A percentile compares a stretch with the other conserved stretches of the same genome.
phyloP scores from a whole-genome alignment of 768 basidiomycete species.

The Lanmaoa pseudosensibilis region DNA sequence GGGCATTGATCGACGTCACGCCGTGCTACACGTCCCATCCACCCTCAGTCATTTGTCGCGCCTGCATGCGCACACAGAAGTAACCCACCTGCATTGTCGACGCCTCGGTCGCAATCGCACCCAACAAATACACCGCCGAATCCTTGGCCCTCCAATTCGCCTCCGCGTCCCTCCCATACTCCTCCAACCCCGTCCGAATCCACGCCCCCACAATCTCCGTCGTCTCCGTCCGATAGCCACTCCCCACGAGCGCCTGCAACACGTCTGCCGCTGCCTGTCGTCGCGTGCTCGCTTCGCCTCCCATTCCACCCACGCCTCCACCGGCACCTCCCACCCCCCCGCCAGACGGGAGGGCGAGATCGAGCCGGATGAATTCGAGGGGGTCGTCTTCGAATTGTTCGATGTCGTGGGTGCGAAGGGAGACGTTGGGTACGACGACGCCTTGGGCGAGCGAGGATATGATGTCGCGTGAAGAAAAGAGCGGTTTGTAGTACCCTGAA shows the following conservation, averaged over 20 bases:
- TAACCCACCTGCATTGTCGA: slow-evolving; percentile 70
- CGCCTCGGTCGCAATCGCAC: slow-evolving; percentile 89
- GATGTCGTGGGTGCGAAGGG: slow-evolving; percentile 82
- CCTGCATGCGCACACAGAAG: no score
- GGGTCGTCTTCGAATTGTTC: slow-evolving; percentile 99
- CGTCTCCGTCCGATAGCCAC: slow-evolving; percentile 79
- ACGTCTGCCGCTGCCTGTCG: slow-evolving; percentile 94
- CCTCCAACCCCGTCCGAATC: slow-evolving; percentile 70
- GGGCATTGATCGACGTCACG: slow-evolving; percentile 88
- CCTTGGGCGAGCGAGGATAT: slow-evolving; percentile 83
- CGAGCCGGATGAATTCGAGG: slow-evolving; percentile 88
- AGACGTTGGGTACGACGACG: slow-evolving; percentile 92
- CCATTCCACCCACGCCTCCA: slow-evolving; percentile 34
- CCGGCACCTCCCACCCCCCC: slow-evolving; percentile 38
- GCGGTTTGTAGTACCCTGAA: slow-evolving; percentile 73
- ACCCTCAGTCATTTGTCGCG: no score
- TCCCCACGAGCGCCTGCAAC: slow-evolving; percentile 83
- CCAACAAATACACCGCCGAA: slow-evolving; percentile 88
- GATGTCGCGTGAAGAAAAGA: slow-evolving; percentile 82
- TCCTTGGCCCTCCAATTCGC: slow-evolving; percentile 90
- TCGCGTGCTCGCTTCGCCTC: slow-evolving; percentile 77
- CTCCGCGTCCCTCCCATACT: slow-evolving; percentile 61
- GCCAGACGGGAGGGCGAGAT: slow-evolving; percentile 65
- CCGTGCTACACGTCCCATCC: slow-evolving; percentile 70
- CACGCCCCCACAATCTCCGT: slow-evolving; percentile 86